These are phyloP conservation scores for Curvularia spicifera DNA, from an alignment of 2,329 filamentous ascomycete species.

Conservation along the genomic window DNA sequence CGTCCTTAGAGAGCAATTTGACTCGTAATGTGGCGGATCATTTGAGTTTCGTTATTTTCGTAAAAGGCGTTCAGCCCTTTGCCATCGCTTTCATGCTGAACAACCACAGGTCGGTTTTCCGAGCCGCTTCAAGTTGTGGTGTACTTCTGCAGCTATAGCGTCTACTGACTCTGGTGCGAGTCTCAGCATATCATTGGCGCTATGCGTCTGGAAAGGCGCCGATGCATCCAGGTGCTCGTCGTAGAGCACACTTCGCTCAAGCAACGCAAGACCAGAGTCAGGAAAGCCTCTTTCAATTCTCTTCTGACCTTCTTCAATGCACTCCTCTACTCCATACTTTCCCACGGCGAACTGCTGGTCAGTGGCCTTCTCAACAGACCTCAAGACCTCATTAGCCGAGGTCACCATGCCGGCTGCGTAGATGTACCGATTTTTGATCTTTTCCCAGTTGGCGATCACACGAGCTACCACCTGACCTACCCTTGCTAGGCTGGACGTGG, in stretches of 20 bases:
- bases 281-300: conserved; percentile 48
- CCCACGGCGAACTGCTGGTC: conserved; percentile 41
- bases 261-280: conserved; percentile 49
- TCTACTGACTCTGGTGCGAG: conserved; percentile 30
- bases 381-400: conserved; percentile 42
- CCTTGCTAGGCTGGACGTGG: conserved; percentile 45
- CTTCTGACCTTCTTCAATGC: conserved; percentile 43
- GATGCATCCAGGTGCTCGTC: conserved; percentile 37
- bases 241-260: conserved; percentile 49
- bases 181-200: conserved; percentile 26
- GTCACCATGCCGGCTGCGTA: conserved; percentile 44
- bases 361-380: conserved; percentile 36
- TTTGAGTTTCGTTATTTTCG: neutral
- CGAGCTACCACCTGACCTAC: conserved; percentile 38
- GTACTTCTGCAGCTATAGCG: conserved; percentile 25
- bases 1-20: neutral
- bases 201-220: conserved; percentile 36
- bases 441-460: conserved; percentile 41
- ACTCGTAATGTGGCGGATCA: neutral
- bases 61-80: neutral
- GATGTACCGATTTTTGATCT: conserved; percentile 46
- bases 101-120: conserved; percentile 46
- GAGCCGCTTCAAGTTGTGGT: conserved; percentile 29
- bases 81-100: conserved; percentile 21
- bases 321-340: conserved; percentile 44